Conservation (phyloP, 257 asterid species). For the Agastache rugosa region DNA sequence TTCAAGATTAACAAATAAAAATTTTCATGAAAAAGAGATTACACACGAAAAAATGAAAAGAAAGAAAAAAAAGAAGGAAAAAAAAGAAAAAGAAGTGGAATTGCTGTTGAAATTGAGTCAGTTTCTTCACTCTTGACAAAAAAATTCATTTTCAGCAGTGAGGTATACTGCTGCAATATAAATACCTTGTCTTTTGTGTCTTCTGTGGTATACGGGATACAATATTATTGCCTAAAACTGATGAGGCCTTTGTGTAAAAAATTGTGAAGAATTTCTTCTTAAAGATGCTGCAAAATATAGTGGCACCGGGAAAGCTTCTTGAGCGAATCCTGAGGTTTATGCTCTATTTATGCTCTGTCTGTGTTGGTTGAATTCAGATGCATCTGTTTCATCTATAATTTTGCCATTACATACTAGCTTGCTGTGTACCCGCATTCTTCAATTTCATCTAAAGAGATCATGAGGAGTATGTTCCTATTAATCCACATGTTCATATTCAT, state of each 20-base stretch:
- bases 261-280: constrained; percentile 19
- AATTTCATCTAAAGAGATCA: background rate
- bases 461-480: background rate
- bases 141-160: constrained; percentile 5
- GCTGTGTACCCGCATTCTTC: constrained; percentile 9
- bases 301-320: background rate
- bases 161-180: constrained; percentile 9
- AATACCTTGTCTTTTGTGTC: background rate
- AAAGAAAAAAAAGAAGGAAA: background rate
- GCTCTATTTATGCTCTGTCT: constrained; percentile 14
- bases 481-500: constrained; percentile 2
- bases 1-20: background rate
- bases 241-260: background rate
- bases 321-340: constrained; percentile 4
- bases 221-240: background rate
- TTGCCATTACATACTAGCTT: constrained; percentile 10
- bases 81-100: background rate
- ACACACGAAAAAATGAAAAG: background rate
- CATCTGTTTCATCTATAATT: constrained; percentile 9
- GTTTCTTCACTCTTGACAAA: constrained; percentile 1
- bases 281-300: constrained; percentile 12
- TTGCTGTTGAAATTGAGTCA: background rate
- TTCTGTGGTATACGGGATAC: background rate
- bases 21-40: background rate
- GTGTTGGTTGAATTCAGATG: background rate